Evolutionary conservation across 2,329 filamentous ascomycete genomes (phyloP).

Genomic region (Alternaria postmessia): DNA sequence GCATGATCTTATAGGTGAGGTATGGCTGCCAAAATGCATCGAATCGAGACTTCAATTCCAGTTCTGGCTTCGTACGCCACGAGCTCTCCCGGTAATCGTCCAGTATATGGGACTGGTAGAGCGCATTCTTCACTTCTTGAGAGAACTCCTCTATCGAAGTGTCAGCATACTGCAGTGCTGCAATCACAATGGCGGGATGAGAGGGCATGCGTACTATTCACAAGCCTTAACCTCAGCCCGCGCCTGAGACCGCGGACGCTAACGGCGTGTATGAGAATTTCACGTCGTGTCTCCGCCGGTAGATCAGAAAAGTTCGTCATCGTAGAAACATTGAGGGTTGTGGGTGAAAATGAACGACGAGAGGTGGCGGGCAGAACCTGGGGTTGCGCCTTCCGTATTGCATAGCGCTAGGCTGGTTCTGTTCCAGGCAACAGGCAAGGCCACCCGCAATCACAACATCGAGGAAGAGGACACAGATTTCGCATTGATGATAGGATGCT

Average conservation of each 20-base stretch:
- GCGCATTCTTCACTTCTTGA: slow-evolving; percentile 4
- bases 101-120: background rate
- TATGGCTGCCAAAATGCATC: slow-evolving; percentile 12
- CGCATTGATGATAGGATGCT: no score
- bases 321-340: background rate
- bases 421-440: slow-evolving; percentile 1
- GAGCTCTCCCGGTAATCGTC: background rate
- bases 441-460: background rate
- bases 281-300: background rate
- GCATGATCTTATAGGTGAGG: slow-evolving; percentile 6
- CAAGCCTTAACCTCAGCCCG: slow-evolving; percentile 6
- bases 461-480: background rate
- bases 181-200: background rate
- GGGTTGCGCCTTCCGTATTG: background rate
- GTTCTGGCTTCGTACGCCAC: background rate
- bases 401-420: background rate
- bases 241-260: background rate
- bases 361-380: background rate
- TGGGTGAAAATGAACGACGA: background rate
- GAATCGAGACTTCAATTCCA: background rate
- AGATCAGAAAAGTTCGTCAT: background rate
- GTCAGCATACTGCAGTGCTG: background rate
- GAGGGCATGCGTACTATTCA: slow-evolving; percentile 5
- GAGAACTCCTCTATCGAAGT: background rate
- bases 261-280: slow-evolving; percentile 5